A percentile compares a stretch with the other conserved stretches of the same genome.
Conservation (phyloP, 1,284 basidiomycete genomes). For the Marasmius oreades region DNA sequence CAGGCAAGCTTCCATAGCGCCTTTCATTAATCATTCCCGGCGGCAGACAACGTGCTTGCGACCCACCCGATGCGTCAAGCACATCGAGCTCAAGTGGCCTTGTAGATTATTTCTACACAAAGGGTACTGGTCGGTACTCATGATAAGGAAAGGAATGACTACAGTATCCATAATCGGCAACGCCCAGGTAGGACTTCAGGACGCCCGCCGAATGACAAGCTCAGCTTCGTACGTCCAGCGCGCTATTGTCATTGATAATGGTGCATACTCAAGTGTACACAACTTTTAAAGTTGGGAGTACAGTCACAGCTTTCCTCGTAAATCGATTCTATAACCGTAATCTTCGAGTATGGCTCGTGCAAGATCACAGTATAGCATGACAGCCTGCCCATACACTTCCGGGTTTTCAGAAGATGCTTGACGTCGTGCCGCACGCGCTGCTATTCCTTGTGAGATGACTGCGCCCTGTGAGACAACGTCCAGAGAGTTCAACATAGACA, state of each 20-base stretch:
- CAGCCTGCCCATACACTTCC: constrained; percentile 47
- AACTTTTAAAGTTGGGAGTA: neutral
- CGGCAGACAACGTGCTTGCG: too few relatives aligned
- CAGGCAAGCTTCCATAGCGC: too few relatives aligned
- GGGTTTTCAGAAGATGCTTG: constrained; percentile 87
- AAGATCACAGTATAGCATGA: constrained; percentile 62
- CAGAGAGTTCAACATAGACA: constrained; percentile 4
- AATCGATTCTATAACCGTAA: constrained; percentile 18
- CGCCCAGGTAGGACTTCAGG: too few relatives aligned
- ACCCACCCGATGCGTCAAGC: too few relatives aligned
- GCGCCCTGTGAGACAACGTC: constrained; percentile 50
- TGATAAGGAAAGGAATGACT: too few relatives aligned
- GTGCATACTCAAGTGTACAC: neutral
- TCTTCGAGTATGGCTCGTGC: constrained; percentile 61
- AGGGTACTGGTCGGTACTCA: too few relatives aligned
- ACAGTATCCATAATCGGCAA: too few relatives aligned
- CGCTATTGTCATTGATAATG: neutral
- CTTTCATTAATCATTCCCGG: too few relatives aligned
- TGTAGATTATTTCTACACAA: too few relatives aligned
- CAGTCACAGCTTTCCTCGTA: neutral
- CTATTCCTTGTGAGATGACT: constrained; percentile 91
- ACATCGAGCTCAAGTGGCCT: too few relatives aligned
- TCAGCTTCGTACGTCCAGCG: too few relatives aligned
- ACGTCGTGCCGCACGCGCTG: constrained; percentile 79
- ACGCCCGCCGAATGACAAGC: too few relatives aligned